Base-by-base conservation (phyloP, 2,329 filamentous ascomycete species). In the Arthroderma uncinatum region DNA sequence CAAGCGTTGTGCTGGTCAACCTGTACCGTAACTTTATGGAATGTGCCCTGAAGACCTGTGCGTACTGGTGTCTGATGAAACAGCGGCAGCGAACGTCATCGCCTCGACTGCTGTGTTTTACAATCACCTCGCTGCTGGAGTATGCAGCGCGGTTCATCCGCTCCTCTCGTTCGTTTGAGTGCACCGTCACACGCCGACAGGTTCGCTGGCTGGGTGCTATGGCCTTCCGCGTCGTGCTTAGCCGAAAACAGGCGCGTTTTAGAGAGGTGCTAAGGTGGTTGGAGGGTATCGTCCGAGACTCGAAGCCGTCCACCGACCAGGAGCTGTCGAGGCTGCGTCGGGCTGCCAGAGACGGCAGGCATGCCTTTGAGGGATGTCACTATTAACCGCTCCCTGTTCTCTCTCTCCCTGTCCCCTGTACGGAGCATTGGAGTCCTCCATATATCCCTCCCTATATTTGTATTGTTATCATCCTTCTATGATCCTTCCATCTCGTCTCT, bases 1-100 rank as follows among this genome's bases (percentile, higher is more conserved):
- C 79, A 6, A 63, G 68, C 2, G 87, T 84, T 0, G 86, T 93
- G 10, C 75, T 92, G 3, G 70, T 73, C n/a, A 95, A 93, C 63
- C 74, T 96, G 2, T 81, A 85, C 65, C 78, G 79, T n/a, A 83
- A 83, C 33, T 92, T 96, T 64, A 65, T 76, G 16, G 89, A 94
- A 69, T 84, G 87, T 5, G 90, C 89, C 7, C 83, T 82, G 73
- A 94, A 92, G 73, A 80, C 79, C 70, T 80, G 82, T 62, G 73
- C 78, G 60, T 84, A 85, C 65, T 71, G 78, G 61, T 76, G 74
- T 58, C 83, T 82, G 58, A 74, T 96, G 33, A 68, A 65, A 34
- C 64, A 66, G 3, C 80, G 52, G 33, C n/a, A 36, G 16, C 33
- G 4, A 2, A 6, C 10, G 12, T 44, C 34, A 10, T 33, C 40